phyloP scores from a whole-genome alignment of 768 basidiomycete genomes.

The Suillus placidus region DNA sequence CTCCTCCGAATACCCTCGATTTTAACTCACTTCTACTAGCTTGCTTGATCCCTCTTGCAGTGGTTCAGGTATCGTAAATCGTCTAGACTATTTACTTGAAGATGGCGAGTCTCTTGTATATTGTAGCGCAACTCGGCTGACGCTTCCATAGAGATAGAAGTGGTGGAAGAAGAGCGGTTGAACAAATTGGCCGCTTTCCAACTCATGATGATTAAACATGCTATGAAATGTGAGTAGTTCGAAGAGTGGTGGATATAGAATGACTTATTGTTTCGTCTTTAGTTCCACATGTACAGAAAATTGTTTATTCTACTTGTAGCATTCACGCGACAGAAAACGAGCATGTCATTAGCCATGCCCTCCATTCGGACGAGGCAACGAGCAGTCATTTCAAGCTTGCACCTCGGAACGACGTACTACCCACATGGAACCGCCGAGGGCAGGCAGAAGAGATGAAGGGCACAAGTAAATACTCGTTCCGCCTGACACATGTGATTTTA shows the following conservation, averaged over 20 bases:
- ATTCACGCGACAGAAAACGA: slow-evolving; percentile 92
- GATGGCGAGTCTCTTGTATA: slow-evolving; percentile 49
- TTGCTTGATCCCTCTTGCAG: slow-evolving; percentile 97
- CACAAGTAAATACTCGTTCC: slow-evolving; percentile 42
- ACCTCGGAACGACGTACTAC: slow-evolving; percentile 64
- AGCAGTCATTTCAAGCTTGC: slow-evolving; percentile 69
- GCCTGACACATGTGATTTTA: not conserved
- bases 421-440: slow-evolving; percentile 84
- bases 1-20: not conserved
- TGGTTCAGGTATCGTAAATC: slow-evolving; percentile 90
- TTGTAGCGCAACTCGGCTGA: slow-evolving; percentile 10
- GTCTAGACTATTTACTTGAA: slow-evolving; percentile 82
- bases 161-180: slow-evolving; percentile 67
- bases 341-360: slow-evolving; percentile 76
- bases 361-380: slow-evolving; percentile 71
- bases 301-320: slow-evolving; percentile 99
- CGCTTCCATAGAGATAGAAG: slow-evolving; percentile 50
- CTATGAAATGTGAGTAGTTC: slow-evolving; percentile 80
- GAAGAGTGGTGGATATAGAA: slow-evolving; percentile 8
- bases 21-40: slow-evolving; percentile 40
- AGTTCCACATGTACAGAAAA: slow-evolving; percentile 79
- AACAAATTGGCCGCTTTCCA: slow-evolving; percentile 88
- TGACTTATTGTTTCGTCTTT: slow-evolving; percentile 13
- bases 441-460: slow-evolving; percentile 61
- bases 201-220: slow-evolving; percentile 87